Evolutionary conservation across 2,329 filamentous ascomycete species (phyloP), one percentile per base, ranked within the genome.

Genomic region (Uncinocarpus reesii): DNA sequence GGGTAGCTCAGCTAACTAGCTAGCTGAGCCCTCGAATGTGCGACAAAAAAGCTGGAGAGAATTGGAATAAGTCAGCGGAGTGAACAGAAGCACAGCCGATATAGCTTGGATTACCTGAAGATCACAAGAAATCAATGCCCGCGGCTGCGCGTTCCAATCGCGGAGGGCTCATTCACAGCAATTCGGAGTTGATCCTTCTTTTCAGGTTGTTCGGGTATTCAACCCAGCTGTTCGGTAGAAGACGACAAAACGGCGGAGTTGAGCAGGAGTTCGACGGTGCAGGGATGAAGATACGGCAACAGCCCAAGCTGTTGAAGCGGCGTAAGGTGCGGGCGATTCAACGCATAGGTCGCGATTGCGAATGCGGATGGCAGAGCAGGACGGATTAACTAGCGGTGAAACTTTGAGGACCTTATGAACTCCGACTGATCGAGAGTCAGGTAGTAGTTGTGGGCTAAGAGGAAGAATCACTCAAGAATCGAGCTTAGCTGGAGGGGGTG

Each of bases 191-290:
- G 4, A 10, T 44, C 23, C 24, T 21, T 20, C 5, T 43, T 21
- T 43, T 35, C 18, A 35, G 28, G 29, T 34, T 21, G 38, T n/a
- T 42, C 28, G 40, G 40, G 40, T 21, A 2, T 35, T 36, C 42
- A 45, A 16, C 42, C 42, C 18, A 28, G 29, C 31, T 35, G 23
- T 16, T 10, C 31, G 11, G 23, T 16, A 16, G 21, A 37, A 35
- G 42, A 36, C 42, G 42, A 28, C 42, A 45, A 45, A 45, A 45
- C 42, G 42, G 42, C 42, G 20, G 31, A 21, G n/a, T 16, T 24
- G 18, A 29, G 18, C n/a, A n/a, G 5, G 31, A 26, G 31, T 16
- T 16, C n/a, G 7, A 24, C 10, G 15, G 16, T 6, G 41, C 41
- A 43, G 15, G 7, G 29, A 23, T 8, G 42, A 28, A 21, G 31